Conservation (phyloP, 345 rosid species). For the Corchorus olitorius region DNA sequence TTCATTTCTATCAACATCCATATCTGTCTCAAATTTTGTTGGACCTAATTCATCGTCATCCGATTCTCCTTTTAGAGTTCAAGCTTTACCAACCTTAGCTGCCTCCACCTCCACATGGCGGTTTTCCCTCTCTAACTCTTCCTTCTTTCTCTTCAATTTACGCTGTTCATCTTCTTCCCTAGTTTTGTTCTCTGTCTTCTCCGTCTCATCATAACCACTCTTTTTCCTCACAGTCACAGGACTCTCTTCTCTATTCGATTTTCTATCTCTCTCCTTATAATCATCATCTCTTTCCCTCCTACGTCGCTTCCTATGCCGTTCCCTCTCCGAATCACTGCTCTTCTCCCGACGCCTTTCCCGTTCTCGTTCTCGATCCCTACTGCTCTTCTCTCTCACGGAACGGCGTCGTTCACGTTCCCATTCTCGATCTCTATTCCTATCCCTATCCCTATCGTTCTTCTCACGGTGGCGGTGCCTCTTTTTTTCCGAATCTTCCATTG, state of each 20-base stretch:
- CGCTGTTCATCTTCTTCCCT: conserved; percentile 85
- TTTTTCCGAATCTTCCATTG: conserved; percentile 32
- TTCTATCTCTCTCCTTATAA: conserved; percentile 62
- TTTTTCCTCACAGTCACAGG: conserved; percentile 39
- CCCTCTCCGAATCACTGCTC: conserved; percentile 50
- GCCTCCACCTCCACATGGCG: conserved; percentile 42
- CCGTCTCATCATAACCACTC: conserved; percentile 52
- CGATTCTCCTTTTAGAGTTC: conserved; percentile 96
- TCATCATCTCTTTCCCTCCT: conserved; percentile 47
- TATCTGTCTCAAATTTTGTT: conserved; percentile 42
- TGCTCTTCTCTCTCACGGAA: conserved; percentile 45
- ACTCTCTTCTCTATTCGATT: conserved; percentile 53
- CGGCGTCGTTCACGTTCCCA: conserved; percentile 43
- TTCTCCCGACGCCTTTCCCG: conserved; percentile 50
- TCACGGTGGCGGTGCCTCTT: conserved; percentile 43
- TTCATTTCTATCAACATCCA: conserved; percentile 56
- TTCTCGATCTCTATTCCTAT: conserved; percentile 27
- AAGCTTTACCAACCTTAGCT: conserved; percentile 59
- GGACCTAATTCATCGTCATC: conserved; percentile 79
- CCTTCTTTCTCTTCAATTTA: conserved; percentile 77
- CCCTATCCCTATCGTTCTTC: conserved; percentile 56
- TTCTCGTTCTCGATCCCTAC: conserved; percentile 25
- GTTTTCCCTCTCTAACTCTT: conserved; percentile 76
- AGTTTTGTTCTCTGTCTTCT: conserved; percentile 56
- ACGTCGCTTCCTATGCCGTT: conserved; percentile 56